Percentiles rank a stretch among this genome's conserved stretches.
phyloP scores from a whole-genome alignment of 1,139 yeast species.

The Debaryomycetaceae sp. region DNA sequence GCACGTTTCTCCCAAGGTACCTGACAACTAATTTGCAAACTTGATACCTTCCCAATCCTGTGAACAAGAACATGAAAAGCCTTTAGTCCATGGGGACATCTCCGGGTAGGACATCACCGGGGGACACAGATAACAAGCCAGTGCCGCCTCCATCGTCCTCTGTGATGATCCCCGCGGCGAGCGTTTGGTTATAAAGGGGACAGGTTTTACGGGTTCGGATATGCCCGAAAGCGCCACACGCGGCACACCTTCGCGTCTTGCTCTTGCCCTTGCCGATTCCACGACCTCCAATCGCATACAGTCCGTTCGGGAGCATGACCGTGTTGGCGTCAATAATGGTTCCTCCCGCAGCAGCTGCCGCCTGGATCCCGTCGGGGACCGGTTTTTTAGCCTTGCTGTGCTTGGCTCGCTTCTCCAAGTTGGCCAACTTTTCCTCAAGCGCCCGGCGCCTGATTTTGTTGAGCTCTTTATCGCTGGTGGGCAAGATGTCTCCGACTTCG shows the following conservation, averaged over 20 bases:
- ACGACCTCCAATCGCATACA: constrained; percentile 44
- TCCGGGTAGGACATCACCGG: background rate
- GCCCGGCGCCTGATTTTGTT: constrained; percentile 71
- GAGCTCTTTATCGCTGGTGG: constrained; percentile 79
- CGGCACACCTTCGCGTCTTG: constrained; percentile 78
- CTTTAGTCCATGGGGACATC: background rate
- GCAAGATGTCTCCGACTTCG: constrained; percentile 59
- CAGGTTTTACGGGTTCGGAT: constrained; percentile 84
- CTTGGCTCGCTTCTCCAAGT: constrained; percentile 58
- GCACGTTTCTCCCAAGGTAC: no score
- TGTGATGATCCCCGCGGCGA: constrained; percentile 9
- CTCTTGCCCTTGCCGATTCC: constrained; percentile 71
- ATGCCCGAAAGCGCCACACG: constrained; percentile 94
- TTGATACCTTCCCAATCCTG: no score
- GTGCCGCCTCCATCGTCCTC: background rate
- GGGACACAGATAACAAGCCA: no score
- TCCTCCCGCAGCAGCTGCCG: constrained; percentile 40
- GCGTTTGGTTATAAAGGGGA: constrained; percentile 54
- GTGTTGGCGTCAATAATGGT: constrained; percentile 33
- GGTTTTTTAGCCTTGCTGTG: constrained; percentile 32
- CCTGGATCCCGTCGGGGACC: constrained; percentile 27
- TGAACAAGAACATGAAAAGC: no score
- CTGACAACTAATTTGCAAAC: no score
- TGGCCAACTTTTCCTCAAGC: constrained; percentile 76
- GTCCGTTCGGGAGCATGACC: constrained; percentile 34